phyloP scores from a whole-genome alignment of 1,139 yeast genomes.

The Yamadazyma buinensis region DNA sequence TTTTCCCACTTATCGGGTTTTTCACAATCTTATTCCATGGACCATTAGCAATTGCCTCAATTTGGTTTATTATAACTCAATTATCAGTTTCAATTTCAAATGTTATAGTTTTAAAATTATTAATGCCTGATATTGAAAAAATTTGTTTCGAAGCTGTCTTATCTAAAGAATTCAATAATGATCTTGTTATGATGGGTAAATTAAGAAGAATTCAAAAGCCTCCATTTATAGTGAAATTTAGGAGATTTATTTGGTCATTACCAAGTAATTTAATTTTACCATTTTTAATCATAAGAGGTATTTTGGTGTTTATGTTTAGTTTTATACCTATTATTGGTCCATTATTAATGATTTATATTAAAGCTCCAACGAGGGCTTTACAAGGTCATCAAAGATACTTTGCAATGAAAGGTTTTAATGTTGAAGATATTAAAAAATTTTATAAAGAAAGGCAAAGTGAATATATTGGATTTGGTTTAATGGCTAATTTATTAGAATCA shows the following conservation, averaged over 20 bases:
- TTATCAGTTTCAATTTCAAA: conserved; percentile 49
- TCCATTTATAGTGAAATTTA: conserved; percentile 26
- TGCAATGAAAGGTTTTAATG: conserved; percentile 50
- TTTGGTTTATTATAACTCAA: conserved; percentile 52
- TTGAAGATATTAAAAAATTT: conserved; percentile 30
- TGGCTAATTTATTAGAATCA: conserved; percentile 54
- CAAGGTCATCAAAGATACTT: conserved; percentile 59
- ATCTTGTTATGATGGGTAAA: conserved; percentile 45
- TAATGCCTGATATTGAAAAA: conserved; percentile 57
- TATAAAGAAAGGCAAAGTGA: conserved; percentile 28
- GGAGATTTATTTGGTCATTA: conserved; percentile 19
- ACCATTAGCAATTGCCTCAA: conserved; percentile 50
- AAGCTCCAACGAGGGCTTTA: conserved; percentile 58
- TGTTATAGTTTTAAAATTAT: conserved; percentile 43
- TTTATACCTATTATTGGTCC: conserved; percentile 66
- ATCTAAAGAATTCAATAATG: conserved; percentile 45
- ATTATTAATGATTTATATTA: conserved; percentile 45
- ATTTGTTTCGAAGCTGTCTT: conserved; percentile 58
- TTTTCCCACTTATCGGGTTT: conserved; percentile 48
- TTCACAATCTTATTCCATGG: conserved; percentile 50
- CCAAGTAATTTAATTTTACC: conserved; percentile 24
- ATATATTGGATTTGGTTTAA: conserved; percentile 53
- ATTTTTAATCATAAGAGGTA: conserved; percentile 24
- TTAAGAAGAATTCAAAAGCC: conserved; percentile 35
- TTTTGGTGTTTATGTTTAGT: conserved; percentile 34